phyloP scores from a whole-genome alignment of 352 stramenopile genomes.

The Globisporangium takayamanum region DNA sequence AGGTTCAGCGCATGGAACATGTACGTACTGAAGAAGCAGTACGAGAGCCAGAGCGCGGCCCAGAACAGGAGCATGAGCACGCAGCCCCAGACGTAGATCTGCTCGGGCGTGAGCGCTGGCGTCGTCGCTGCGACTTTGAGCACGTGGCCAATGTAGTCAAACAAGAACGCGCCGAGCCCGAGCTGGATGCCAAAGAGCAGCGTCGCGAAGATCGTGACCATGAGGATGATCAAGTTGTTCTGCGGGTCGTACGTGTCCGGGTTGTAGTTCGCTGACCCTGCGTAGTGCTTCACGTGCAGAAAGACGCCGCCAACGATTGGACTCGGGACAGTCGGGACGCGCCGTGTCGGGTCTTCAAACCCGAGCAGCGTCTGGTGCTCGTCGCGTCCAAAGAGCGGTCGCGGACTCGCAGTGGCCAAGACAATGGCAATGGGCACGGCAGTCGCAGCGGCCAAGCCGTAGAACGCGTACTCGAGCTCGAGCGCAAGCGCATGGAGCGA shows the following conservation, averaged over 20 bases:
- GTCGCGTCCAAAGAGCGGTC: constrained; percentile 38
- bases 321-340: constrained; percentile 71
- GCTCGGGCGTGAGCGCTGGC: constrained; percentile 14
- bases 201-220: constrained; percentile 76
- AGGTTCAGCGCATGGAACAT: constrained; percentile 73
- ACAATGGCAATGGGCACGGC: constrained; percentile 40
- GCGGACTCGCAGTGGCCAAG: constrained; percentile 29
- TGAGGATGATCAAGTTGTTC: constrained; percentile 81
- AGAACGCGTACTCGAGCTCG: constrained; percentile 53
- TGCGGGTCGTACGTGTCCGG: constrained; percentile 77
- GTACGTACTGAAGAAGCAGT: constrained; percentile 66
- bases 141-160: constrained; percentile 71
- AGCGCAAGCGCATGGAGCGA: constrained; percentile 39
- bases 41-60: constrained; percentile 63
- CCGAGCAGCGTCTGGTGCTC: constrained; percentile 56
- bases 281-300: constrained; percentile 71
- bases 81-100: constrained; percentile 49
- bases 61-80: constrained; percentile 72
- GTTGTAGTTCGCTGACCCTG: constrained; percentile 63
- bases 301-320: constrained; percentile 81
- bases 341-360: constrained; percentile 65
- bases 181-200: constrained; percentile 74
- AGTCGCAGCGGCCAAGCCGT: constrained; percentile 39
- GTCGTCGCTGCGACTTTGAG: constrained; percentile 20
- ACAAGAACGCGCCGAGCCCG: constrained; percentile 69